Percentiles rank a stretch among this genome's conserved stretches.
These are phyloP conservation scores for Suhomyces maxii DNA, from an alignment of 1,139 yeast genomes.

Conservation along the genomic window DNA sequence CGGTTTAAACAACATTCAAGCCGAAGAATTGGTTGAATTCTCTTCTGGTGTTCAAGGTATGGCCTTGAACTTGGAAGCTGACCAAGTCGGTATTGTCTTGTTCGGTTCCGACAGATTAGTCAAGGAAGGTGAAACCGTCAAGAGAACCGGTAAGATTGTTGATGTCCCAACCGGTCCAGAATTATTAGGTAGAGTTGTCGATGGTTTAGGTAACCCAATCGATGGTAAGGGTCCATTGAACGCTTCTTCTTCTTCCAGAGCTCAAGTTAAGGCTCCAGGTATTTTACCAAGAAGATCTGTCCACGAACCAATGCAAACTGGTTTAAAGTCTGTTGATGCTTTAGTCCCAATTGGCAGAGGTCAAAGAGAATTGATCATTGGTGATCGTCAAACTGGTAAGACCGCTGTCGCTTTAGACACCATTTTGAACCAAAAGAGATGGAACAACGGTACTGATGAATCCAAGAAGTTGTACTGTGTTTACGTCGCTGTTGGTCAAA, in stretches of 20 bases:
- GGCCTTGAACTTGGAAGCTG: constrained; percentile 99
- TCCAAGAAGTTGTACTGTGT: constrained; percentile 98
- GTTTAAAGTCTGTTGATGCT: constrained; percentile 98
- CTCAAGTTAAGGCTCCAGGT: constrained; percentile 99
- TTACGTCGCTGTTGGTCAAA: constrained; percentile 99
- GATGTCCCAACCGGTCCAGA: constrained; percentile 99
- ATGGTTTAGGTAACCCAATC: constrained; percentile 98
- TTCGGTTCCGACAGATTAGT: constrained; percentile 99
- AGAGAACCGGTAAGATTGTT: constrained; percentile 99
- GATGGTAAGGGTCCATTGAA: constrained; percentile 99
- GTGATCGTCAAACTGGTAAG: constrained; percentile 99
- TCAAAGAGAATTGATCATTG: constrained; percentile 99
- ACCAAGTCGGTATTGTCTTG: constrained; percentile 99
- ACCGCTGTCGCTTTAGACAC: constrained; percentile 99
- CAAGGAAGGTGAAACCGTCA: constrained; percentile 99
- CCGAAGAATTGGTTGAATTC: constrained; percentile 99
- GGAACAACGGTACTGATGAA: constrained; percentile 95
- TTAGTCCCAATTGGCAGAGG: constrained; percentile 99
- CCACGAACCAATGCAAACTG: constrained; percentile 99
- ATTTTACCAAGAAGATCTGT: constrained; percentile 99
- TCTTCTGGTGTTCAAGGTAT: constrained; percentile 99
- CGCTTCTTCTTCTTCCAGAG: constrained; percentile 83
- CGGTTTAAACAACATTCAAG: constrained; percentile 99
- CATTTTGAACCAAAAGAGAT: constrained; percentile 98
- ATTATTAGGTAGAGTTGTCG: constrained; percentile 98